Evolutionary conservation across 2,329 filamentous ascomycete genomes (phyloP).

Genomic region (Coniochaeta prunicola): DNA sequence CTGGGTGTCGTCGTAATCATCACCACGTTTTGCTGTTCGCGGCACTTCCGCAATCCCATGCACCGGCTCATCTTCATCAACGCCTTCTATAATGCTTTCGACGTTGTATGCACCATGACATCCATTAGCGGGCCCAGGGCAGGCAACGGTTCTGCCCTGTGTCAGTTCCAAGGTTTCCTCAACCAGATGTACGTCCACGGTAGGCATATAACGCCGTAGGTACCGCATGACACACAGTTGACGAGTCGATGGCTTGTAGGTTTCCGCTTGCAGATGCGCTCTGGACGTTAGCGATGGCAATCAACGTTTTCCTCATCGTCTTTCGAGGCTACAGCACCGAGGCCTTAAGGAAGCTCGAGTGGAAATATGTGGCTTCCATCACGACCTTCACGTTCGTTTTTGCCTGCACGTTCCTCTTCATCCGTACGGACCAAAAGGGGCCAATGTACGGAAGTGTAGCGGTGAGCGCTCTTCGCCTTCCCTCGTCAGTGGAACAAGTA

Average conservation of each 20-base stretch:
- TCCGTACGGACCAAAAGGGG: constrained; percentile 20
- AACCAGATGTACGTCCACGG: constrained; percentile 23
- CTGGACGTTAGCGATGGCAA: constrained; percentile 28
- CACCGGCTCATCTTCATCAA: constrained; percentile 30
- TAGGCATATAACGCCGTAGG: not conserved
- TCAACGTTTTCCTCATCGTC: constrained; percentile 27
- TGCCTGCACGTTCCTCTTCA: constrained; percentile 25
- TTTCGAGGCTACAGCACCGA: constrained; percentile 24
- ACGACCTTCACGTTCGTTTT: constrained; percentile 23
- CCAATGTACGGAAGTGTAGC: constrained; percentile 27
- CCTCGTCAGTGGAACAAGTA: not conserved
- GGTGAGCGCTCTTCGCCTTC: constrained; percentile 13
- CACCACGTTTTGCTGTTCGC: constrained; percentile 20
- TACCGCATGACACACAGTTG: not conserved
- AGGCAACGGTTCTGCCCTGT: constrained; percentile 23
- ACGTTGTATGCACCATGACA: constrained; percentile 29
- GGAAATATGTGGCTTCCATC: constrained; percentile 21
- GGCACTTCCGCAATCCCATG: constrained; percentile 27
- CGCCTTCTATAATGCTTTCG: constrained; percentile 27
- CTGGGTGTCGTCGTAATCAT: constrained; percentile 26
- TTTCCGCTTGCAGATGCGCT: constrained; percentile 28
- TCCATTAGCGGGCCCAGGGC: constrained; percentile 26
- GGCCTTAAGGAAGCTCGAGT: constrained; percentile 22
- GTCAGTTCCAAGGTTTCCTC: constrained; percentile 28
- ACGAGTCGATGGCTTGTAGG: constrained; percentile 12